Evolutionary conservation across 2,329 filamentous ascomycete genomes (phyloP).

Genomic region (Elsinoe fawcettii): DNA sequence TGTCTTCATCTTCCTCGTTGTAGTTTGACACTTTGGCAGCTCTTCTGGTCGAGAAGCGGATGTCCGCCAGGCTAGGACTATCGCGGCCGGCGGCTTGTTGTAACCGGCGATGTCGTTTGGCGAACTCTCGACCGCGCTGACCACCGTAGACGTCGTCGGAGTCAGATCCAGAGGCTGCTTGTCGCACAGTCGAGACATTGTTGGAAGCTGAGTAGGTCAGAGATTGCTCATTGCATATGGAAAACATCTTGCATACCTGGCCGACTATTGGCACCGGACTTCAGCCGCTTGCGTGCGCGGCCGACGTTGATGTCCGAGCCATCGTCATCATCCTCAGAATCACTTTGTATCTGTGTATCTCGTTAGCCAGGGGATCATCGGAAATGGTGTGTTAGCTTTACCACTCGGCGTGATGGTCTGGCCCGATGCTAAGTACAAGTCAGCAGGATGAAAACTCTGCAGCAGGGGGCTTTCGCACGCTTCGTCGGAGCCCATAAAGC

Average conservation of each 20-base stretch:
- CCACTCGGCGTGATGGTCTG: slow-evolving; percentile 54
- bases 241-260: slow-evolving; percentile 42
- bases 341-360: slow-evolving; percentile 48
- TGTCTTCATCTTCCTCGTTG: slow-evolving; percentile 55
- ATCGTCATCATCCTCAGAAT: slow-evolving; percentile 56
- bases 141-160: slow-evolving; percentile 67
- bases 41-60: slow-evolving; percentile 84
- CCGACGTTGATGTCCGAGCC: slow-evolving; percentile 65
- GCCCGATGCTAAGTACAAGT: slow-evolving; percentile 47
- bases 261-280: slow-evolving; percentile 52
- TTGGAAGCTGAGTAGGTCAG: slow-evolving; percentile 23
- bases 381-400: slow-evolving; percentile 33
- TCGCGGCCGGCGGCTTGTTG: slow-evolving; percentile 54
- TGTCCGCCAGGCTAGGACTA: slow-evolving; percentile 63
- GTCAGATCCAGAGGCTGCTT: slow-evolving; percentile 59
- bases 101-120: slow-evolving; percentile 67
- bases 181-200: slow-evolving; percentile 25
- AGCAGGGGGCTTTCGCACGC: slow-evolving; percentile 53
- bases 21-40: slow-evolving; percentile 67
- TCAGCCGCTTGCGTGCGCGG: slow-evolving; percentile 56
- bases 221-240: slow-evolving; percentile 38
- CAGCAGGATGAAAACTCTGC: slow-evolving; percentile 23
- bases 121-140: slow-evolving; percentile 56
- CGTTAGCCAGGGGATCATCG: slow-evolving; percentile 18
- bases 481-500: slow-evolving; percentile 86